Evolutionary conservation across 495 filamentous ascomycete genomes (phyloP).

Genomic region (Lasiosphaeriaceae sp.): DNA sequence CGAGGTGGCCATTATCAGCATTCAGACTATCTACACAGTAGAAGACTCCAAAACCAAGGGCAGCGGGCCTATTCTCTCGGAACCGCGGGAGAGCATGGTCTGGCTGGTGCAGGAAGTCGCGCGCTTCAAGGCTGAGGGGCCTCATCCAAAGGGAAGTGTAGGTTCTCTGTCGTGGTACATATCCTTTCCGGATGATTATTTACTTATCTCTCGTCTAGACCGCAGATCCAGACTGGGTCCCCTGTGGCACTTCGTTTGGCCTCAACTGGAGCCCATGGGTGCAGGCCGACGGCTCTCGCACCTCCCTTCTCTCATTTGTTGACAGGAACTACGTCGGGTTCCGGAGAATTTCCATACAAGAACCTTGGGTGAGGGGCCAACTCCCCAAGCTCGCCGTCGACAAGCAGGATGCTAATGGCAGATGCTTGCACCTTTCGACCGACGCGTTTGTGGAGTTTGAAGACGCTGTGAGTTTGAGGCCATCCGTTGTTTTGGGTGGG

Average conservation of each 20-base stretch:
- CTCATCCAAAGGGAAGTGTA: constrained; percentile 35
- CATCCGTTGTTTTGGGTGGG: neutral
- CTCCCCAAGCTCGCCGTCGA: constrained; percentile 24
- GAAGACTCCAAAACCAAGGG: constrained; percentile 13
- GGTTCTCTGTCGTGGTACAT: constrained; percentile 7
- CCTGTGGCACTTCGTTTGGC: constrained; percentile 40
- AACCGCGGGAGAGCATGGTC: constrained; percentile 20
- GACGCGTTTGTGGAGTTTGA: constrained; percentile 48
- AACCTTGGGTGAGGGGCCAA: constrained; percentile 18
- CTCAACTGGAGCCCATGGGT: constrained; percentile 45
- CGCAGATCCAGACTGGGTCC: constrained; percentile 36
- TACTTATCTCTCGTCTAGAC: constrained; percentile 9
- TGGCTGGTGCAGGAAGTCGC: constrained; percentile 43
- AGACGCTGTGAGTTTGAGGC: constrained; percentile 28
- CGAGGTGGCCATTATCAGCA: constrained; percentile 40
- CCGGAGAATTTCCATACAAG: constrained; percentile 32
- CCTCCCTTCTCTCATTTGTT: constrained; percentile 36
- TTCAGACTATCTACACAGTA: constrained; percentile 25
- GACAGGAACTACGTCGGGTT: constrained; percentile 44
- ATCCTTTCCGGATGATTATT: neutral
- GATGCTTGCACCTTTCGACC: constrained; percentile 39
- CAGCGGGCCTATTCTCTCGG: neutral
- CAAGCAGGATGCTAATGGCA: constrained; percentile 28
- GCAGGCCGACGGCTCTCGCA: constrained; percentile 21
- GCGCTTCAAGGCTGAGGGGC: constrained; percentile 38